Base-by-base conservation (phyloP, 495 filamentous ascomycete genomes). In the Penicillium daleae region DNA sequence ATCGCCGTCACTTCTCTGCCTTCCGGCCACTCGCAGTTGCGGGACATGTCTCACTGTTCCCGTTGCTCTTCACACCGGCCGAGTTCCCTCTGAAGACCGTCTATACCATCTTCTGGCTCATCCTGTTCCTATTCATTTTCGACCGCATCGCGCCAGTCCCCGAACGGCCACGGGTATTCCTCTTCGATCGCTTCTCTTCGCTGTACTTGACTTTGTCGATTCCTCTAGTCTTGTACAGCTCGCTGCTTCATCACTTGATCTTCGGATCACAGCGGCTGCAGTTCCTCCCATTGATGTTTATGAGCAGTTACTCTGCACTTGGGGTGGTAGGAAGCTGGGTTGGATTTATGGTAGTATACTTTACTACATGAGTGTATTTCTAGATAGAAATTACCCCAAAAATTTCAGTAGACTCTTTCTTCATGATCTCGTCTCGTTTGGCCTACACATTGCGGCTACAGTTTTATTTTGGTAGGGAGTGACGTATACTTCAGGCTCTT, bases 291-390 rank as follows among this genome's bases (percentile, higher is more conserved):
- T 75, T 98, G 63, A 97, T 99, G 95, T 96, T 98, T 71, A 97
- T 87, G 71, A 97, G 94, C 77, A 90, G 90, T 48, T 99, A 99
- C 77, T 94, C 90, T 17, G 95, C 95, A 21, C 75, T 98, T 42
- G 95, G 95, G n/a, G 92, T 99, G 2, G 87, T 97, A 13, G 95
- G 92, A 5, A 99, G 95, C 80, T 98, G 94, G 94, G 70, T 98
- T 56, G 93, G 95, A 21, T 97, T 97, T 72, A 85, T 91, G 82
- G 92, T 97, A 26, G 91, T 99, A 40, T 97, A 92, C 75, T 94
- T 97, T 75, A 90, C 87, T 2, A 86, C 86, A 56, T 90, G 80
- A 58, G 56, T 56, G n/a, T 58, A 52, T 37, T 31, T 50, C 17
- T 50, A 48, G 27, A 29, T 9, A 56, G 24, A 29, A 4, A 54